These are phyloP conservation scores for Polygonum maritimum DNA, from an alignment of 148 eudicot species.

Conservation along the genomic window DNA sequence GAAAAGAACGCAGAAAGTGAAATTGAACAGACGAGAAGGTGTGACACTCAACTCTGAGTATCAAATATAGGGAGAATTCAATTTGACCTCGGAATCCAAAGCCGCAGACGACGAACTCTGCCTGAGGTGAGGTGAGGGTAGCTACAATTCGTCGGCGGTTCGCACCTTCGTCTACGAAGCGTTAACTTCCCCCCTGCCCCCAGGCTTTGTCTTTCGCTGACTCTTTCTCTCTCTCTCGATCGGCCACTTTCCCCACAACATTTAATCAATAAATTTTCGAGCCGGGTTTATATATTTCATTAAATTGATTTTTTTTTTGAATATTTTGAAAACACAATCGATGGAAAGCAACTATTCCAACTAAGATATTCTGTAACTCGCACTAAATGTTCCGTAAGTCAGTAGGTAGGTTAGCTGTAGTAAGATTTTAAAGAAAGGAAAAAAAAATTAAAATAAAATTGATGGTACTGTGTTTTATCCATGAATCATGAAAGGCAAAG, in stretches of 20 bases:
- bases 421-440: too few relatives aligned
- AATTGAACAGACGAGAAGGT: neutral
- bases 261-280: neutral
- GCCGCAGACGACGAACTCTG: neutral
- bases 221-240: conserved; percentile 3
- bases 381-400: too few relatives aligned
- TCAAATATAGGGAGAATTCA: neutral
- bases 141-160: too few relatives aligned
- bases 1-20: neutral
- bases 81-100: conserved; percentile 1
- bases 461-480: neutral
- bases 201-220: neutral
- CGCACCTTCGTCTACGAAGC: too few relatives aligned
- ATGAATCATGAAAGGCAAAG: neutral
- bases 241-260: conserved; percentile 3
- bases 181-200: neutral
- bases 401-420: too few relatives aligned
- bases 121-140: too few relatives aligned
- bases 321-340: too few relatives aligned
- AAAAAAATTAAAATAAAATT: too few relatives aligned
- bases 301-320: too few relatives aligned
- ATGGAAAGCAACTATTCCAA: too few relatives aligned
- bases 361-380: too few relatives aligned
- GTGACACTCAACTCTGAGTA: neutral
- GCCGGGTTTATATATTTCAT: neutral